Evolutionary conservation across 305 asterid species (phyloP).

Genomic region (Fraxinus greggii): DNA sequence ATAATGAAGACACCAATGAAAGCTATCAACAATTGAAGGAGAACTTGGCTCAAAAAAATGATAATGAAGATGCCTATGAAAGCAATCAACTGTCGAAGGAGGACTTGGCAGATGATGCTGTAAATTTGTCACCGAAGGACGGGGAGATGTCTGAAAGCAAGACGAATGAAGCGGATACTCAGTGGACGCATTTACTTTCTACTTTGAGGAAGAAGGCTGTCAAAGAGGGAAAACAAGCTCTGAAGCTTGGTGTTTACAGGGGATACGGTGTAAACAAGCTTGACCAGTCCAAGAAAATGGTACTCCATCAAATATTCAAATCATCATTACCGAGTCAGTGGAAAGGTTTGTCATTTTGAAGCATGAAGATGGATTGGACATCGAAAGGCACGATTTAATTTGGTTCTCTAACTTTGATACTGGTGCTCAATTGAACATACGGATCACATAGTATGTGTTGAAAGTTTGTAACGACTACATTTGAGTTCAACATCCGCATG

Average conservation of each 20-base stretch:
- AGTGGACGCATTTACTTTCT: constrained; percentile 36
- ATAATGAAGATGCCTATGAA: constrained; percentile 3
- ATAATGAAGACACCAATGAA: background rate
- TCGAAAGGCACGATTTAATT: background rate
- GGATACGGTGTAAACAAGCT: constrained; percentile 35
- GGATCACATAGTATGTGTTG: background rate
- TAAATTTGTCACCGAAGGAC: constrained; percentile 2
- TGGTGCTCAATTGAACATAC: background rate
- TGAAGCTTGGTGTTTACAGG: constrained; percentile 51
- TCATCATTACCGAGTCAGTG: constrained; percentile 46
- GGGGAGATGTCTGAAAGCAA: constrained; percentile 22
- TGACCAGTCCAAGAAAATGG: constrained; percentile 33
- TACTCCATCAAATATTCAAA: constrained; percentile 58
- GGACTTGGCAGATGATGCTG: constrained; percentile 5
- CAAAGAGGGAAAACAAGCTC: constrained; percentile 48
- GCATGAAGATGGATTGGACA: constrained; percentile 22
- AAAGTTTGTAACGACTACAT: background rate
- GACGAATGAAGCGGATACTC: constrained; percentile 21
- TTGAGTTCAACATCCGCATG: background rate
- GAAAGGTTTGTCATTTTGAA: constrained; percentile 26
- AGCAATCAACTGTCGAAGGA: constrained; percentile 17
- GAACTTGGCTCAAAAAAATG: background rate
- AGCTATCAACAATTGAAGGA: background rate
- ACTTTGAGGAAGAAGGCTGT: constrained; percentile 55
- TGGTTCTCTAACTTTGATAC: background rate